These are phyloP conservation scores for Rugosomyces carneus DNA, from an alignment of 1,284 basidiomycete genomes.

Conservation along the genomic window DNA sequence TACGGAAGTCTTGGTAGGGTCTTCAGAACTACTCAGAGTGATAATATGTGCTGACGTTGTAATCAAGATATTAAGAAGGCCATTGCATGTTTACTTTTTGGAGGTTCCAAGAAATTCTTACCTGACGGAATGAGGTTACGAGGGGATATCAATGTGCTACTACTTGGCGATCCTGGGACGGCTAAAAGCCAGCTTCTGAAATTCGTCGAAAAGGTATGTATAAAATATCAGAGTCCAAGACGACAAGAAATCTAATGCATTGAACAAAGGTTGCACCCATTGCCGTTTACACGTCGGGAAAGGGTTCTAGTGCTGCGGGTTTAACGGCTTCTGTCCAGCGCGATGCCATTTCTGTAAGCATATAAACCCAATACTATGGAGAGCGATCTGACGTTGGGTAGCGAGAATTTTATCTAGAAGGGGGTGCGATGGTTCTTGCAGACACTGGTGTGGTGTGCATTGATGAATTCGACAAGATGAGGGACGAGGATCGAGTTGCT, in stretches of 20 bases:
- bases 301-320: conserved; percentile 97
- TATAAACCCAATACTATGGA: no score
- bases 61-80: conserved; percentile 93
- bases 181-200: conserved; percentile 97
- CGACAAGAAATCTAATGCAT: conserved; percentile 1
- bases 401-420: conserved; percentile 98
- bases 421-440: conserved; percentile 98
- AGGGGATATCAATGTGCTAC: conserved; percentile 96
- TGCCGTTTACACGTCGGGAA: conserved; percentile 97
- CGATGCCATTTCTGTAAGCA: conserved; percentile 81
- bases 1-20: conserved; percentile 84
- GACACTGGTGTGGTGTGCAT: conserved; percentile 99
- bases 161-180: conserved; percentile 97
- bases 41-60: conserved; percentile 9
- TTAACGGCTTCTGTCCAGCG: conserved; percentile 97
- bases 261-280: conserved; percentile 81
- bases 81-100: conserved; percentile 91
- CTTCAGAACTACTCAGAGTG: neutral
- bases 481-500: conserved; percentile 97
- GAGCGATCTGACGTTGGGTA: conserved; percentile 29
- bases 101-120: conserved; percentile 96
- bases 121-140: conserved; percentile 97
- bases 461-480: conserved; percentile 99
- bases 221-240: neutral
- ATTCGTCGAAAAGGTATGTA: conserved; percentile 90